Percentiles rank a stretch among this genome's conserved stretches.
Evolutionary conservation across 352 stramenopile species (phyloP).

Genomic region (Phytophthora pisi): DNA sequence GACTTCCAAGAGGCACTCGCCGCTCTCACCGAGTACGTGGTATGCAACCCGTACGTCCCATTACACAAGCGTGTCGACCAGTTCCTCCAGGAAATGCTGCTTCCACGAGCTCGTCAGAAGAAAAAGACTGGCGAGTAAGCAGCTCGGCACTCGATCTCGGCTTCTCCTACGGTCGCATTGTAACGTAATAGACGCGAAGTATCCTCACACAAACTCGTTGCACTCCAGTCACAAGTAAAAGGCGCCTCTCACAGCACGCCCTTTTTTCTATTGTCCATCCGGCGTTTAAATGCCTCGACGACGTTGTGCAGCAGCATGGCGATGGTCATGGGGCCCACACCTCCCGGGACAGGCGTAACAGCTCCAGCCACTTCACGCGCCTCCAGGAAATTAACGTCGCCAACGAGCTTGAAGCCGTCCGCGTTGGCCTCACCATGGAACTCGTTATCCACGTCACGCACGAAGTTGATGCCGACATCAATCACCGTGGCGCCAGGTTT

Average conservation of each 20-base stretch:
- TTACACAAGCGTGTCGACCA: conserved; percentile 80
- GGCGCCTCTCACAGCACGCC: conserved; percentile 23
- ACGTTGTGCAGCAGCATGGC: conserved; percentile 94
- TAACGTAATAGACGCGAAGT: not conserved
- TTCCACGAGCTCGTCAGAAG: conserved; percentile 76
- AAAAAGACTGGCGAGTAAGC: conserved; percentile 45
- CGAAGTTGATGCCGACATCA: conserved; percentile 99
- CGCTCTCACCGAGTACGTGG: conserved; percentile 77
- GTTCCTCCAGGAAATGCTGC: conserved; percentile 78
- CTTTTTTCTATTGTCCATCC: conserved; percentile 45
- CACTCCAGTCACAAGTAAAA: not conserved
- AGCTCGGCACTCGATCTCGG: not conserved
- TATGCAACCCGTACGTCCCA: conserved; percentile 81
- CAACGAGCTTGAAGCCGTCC: conserved; percentile 96
- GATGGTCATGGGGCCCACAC: conserved; percentile 99
- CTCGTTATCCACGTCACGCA: conserved; percentile 69
- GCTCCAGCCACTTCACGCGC: conserved; percentile 83
- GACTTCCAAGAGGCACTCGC: conserved; percentile 79
- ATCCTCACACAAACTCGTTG: not conserved
- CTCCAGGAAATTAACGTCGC: conserved; percentile 95
- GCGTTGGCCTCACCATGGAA: conserved; percentile 62
- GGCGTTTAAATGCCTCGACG: conserved; percentile 73
- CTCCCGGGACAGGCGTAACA: conserved; percentile 97
- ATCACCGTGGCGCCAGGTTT: conserved; percentile 97
- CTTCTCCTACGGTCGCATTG: not conserved